Conservation (phyloP, 2,329 filamentous ascomycete genomes). For the Neurospora sp. region DNA sequence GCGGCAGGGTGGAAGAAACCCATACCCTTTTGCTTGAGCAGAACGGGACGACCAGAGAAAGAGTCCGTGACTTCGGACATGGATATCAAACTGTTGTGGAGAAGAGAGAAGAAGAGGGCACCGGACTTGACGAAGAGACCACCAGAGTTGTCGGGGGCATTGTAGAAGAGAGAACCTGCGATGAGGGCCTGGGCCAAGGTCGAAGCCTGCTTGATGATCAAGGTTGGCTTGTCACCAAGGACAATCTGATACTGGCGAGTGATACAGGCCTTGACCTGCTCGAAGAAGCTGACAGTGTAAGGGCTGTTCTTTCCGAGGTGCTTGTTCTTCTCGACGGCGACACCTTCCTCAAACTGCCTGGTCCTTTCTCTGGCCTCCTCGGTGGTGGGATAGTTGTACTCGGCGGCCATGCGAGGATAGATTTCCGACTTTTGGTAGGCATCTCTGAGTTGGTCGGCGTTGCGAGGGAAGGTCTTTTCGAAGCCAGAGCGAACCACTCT, state of each 20-base stretch:
- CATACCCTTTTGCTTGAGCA: conserved; percentile 50
- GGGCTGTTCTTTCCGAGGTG: conserved; percentile 43
- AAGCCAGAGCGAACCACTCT: conserved; percentile 43
- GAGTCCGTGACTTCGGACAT: conserved; percentile 60
- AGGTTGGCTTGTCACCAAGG: conserved; percentile 61
- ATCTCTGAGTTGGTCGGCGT: conserved; percentile 31
- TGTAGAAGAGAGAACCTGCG: conserved; percentile 70
- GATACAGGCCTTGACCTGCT: conserved; percentile 60
- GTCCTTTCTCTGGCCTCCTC: conserved; percentile 39
- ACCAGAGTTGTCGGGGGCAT: conserved; percentile 46
- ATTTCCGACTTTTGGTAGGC: conserved; percentile 44
- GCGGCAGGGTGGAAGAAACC: conserved; percentile 48
- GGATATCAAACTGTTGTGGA: conserved; percentile 55
- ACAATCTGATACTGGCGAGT: conserved; percentile 72
- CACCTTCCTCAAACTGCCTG: conserved; percentile 41
- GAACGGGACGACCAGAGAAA: conserved; percentile 48
- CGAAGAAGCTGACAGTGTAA: conserved; percentile 49
- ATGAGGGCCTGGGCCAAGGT: conserved; percentile 65
- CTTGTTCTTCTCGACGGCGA: conserved; percentile 45
- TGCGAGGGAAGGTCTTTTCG: conserved; percentile 35
- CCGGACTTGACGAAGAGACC: conserved; percentile 53
- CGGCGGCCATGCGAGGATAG: conserved; percentile 37
- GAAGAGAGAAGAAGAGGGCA: conserved; percentile 38
- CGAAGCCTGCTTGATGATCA: conserved; percentile 71
- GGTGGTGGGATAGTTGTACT: conserved; percentile 47